A percentile compares a stretch with the other conserved stretches of the same genome.
Conservation (phyloP, 495 filamentous ascomycete genomes). For the Talaromyces thailandensis region DNA sequence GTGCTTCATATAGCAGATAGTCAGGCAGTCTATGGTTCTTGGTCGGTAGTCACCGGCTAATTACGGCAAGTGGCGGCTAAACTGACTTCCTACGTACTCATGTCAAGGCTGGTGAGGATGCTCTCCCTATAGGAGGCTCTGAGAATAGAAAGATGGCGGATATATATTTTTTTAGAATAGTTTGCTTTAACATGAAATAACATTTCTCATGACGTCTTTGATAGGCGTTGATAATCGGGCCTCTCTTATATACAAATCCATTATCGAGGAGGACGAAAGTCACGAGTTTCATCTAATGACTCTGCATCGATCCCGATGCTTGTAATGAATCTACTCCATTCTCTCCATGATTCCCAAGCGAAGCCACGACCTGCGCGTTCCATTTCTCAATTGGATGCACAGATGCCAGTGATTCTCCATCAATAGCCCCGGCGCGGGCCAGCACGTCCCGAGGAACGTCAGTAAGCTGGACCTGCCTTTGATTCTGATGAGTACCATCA, state of each 20-base stretch:
- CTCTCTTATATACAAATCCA: too few species aligned
- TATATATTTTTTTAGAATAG: too few species aligned
- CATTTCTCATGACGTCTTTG: not conserved
- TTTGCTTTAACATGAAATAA: too few species aligned
- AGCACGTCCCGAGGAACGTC: not conserved
- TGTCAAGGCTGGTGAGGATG: not conserved
- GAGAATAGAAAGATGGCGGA: not conserved
- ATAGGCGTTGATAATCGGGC: too few species aligned
- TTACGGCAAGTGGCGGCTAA: not conserved
- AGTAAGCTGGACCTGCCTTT: not conserved
- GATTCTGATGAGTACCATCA: not conserved
- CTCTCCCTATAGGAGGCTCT: not conserved
- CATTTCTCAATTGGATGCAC: not conserved
- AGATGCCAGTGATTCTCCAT: not conserved
- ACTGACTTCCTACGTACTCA: not conserved
- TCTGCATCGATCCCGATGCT: not conserved
- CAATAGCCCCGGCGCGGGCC: not conserved
- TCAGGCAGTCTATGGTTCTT: too few species aligned
- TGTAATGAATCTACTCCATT: not conserved
- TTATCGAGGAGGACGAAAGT: too few species aligned
- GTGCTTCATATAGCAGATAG: too few species aligned
- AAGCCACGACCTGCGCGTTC: slow-evolving; percentile 1
- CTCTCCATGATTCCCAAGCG: not conserved
- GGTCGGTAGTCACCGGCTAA: not conserved
- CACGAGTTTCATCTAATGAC: too few species aligned